Evolutionary conservation across 176 grass and related monocot genomes (phyloP).

Genomic region (Cenchrus purpureus): DNA sequence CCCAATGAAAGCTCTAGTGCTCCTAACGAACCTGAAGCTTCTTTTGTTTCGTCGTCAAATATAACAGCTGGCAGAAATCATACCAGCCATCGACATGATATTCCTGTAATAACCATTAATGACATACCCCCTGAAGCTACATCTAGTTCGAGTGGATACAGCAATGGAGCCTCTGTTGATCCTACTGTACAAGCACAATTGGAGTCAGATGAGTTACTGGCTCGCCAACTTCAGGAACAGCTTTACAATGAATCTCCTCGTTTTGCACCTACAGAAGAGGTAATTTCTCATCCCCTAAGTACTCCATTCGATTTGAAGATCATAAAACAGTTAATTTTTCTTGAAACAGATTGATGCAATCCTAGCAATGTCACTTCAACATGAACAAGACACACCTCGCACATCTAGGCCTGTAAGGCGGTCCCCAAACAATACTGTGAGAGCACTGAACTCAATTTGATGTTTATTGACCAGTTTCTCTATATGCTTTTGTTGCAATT

Average conservation of each 20-base stretch:
- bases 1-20: conserved; percentile 48
- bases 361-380: conserved; percentile 80
- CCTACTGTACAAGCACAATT: conserved; percentile 56
- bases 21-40: conserved; percentile 45
- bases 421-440: conserved; percentile 52
- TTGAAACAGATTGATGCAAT: conserved; percentile 77
- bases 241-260: conserved; percentile 73
- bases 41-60: conserved; percentile 42
- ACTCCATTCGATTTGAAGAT: conserved; percentile 20
- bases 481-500: conserved; percentile 23
- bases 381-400: conserved; percentile 58
- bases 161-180: conserved; percentile 31
- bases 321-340: conserved; percentile 25
- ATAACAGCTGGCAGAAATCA: conserved; percentile 41
- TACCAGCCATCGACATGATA: conserved; percentile 31
- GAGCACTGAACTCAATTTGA: conserved; percentile 23
- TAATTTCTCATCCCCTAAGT: conserved; percentile 31
- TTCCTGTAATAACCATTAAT: conserved; percentile 71
- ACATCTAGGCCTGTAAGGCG: conserved; percentile 43
- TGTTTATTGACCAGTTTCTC: conserved; percentile 1
- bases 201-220: conserved; percentile 88
- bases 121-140: conserved; percentile 48
- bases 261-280: conserved; percentile 60
- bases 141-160: conserved; percentile 30
- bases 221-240: conserved; percentile 89